Evolutionary conservation across 2,329 filamentous ascomycete genomes (phyloP).

Genomic region (Madurella mycetomatis): DNA sequence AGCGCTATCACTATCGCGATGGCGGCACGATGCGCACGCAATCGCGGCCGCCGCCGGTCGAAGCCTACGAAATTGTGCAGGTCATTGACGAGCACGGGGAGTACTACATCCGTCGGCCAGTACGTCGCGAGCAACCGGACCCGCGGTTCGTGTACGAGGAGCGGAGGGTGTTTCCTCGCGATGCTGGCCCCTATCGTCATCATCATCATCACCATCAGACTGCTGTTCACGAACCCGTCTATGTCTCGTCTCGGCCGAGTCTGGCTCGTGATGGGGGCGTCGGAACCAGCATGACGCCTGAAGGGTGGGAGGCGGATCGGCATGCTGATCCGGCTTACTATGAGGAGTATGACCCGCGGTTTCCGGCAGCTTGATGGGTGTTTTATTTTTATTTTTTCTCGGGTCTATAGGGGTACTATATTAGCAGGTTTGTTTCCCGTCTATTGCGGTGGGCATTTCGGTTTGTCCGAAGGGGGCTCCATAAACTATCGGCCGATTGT

Average conservation of each 20-base stretch:
- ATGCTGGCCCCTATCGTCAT: slow-evolving; percentile 6
- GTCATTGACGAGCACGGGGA: slow-evolving; percentile 42
- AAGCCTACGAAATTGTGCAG: slow-evolving; percentile 43
- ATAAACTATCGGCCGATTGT: too few species aligned
- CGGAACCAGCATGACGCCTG: slow-evolving; percentile 1
- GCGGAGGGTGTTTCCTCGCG: slow-evolving; percentile 6
- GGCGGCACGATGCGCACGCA: slow-evolving; percentile 25
- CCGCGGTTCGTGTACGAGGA: slow-evolving; percentile 19
- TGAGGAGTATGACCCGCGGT: slow-evolving; percentile 26
- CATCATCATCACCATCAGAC: too few species aligned
- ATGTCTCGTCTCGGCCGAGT: slow-evolving; percentile 6
- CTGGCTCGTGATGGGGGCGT: not conserved
- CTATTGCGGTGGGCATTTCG: too few species aligned
- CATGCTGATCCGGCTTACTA: slow-evolving; percentile 18
- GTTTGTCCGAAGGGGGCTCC: too few species aligned
- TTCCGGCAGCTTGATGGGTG: slow-evolving; percentile 16
- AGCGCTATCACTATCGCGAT: slow-evolving; percentile 33
- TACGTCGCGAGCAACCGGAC: slow-evolving; percentile 19
- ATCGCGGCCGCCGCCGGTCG: slow-evolving; percentile 24
- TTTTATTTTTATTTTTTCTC: too few species aligned
- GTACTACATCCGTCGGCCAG: slow-evolving; percentile 43
- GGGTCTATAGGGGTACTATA: too few species aligned
- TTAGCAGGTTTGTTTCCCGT: too few species aligned
- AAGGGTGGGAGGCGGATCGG: slow-evolving; percentile 1
- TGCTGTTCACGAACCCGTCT: slow-evolving; percentile 5